phyloP scores from a whole-genome alignment of 1,284 basidiomycete genomes.

The Sanghuangporus baumii region DNA sequence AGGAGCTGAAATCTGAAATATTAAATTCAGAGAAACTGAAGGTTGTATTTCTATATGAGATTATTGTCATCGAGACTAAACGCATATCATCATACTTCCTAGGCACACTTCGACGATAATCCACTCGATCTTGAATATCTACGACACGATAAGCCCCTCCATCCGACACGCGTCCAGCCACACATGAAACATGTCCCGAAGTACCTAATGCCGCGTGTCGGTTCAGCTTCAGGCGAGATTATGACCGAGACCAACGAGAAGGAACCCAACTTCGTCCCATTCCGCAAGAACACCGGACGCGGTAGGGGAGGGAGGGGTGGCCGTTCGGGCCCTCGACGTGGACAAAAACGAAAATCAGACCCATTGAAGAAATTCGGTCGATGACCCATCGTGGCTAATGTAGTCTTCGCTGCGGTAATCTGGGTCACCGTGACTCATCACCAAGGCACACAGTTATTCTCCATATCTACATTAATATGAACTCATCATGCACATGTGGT shows the following conservation, averaged over 20 bases:
- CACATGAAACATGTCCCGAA: conserved; percentile 97
- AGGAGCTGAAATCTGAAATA: conserved; percentile 92
- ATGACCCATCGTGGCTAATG: conserved; percentile 17
- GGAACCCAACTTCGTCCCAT: conserved; percentile 59
- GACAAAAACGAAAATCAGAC: conserved; percentile 64
- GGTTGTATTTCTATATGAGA: conserved; percentile 41
- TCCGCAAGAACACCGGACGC: conserved; percentile 49
- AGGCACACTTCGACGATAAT: conserved; percentile 98
- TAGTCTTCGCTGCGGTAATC: no score
- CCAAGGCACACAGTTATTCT: no score
- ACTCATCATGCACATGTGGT: no score
- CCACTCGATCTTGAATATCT: conserved; percentile 91
- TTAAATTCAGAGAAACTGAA: conserved; percentile 95
- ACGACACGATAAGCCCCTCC: conserved; percentile 91
- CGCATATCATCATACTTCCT: conserved; percentile 5
- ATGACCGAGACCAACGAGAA: conserved; percentile 21
- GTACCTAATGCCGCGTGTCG: conserved; percentile 87
- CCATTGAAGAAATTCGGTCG: conserved; percentile 71
- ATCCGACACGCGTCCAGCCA: conserved; percentile 80
- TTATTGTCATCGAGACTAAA: neutral
- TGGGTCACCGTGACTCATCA: no score
- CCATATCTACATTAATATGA: no score
- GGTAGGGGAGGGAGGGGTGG: conserved; percentile 41
- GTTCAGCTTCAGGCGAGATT: conserved; percentile 29
- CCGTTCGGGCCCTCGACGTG: conserved; percentile 34